Evolutionary conservation across 116 monocot species (phyloP).

Genomic region (Papilionanthe hybrid): DNA sequence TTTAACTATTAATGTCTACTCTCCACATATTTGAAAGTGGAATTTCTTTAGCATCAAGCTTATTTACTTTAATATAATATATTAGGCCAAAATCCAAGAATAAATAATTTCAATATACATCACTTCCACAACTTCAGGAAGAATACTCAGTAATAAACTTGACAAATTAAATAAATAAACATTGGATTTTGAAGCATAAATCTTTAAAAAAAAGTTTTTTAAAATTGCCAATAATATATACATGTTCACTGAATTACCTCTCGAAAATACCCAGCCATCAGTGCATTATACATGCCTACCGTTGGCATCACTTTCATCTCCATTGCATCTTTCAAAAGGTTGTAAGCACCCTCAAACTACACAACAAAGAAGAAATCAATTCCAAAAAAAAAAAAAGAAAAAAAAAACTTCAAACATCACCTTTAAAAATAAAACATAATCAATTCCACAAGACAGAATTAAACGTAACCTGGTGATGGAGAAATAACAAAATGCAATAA

Average conservation of each 20-base stretch:
- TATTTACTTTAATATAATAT: not conserved
- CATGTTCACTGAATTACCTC: constrained; percentile 42
- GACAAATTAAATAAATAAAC: not conserved
- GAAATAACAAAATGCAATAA: not conserved
- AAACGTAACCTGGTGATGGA: not conserved
- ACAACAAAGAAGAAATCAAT: constrained; percentile 7
- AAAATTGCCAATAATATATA: not conserved
- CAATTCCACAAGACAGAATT: constrained; percentile 1
- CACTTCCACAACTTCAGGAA: constrained; percentile 2
- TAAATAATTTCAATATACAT: not conserved
- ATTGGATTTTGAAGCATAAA: not conserved
- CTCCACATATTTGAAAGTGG: not conserved
- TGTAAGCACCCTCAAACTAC: constrained; percentile 85
- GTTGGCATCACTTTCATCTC: constrained; percentile 44
- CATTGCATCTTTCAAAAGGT: constrained; percentile 45
- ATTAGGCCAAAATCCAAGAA: not conserved
- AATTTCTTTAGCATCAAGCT: not conserved
- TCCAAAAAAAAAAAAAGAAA: not conserved
- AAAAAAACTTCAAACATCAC: not conserved
- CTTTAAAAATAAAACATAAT: not conserved
- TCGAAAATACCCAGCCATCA: constrained; percentile 71
- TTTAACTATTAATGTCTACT: not conserved
- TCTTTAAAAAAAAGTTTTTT: not conserved
- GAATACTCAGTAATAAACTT: not conserved
- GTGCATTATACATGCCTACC: constrained; percentile 76